Percentiles rank a stretch among this genome's conserved stretches.
These are phyloP conservation scores for Microdochium bolleyi DNA, from an alignment of 2,329 filamentous ascomycete species.

Conservation along the genomic window DNA sequence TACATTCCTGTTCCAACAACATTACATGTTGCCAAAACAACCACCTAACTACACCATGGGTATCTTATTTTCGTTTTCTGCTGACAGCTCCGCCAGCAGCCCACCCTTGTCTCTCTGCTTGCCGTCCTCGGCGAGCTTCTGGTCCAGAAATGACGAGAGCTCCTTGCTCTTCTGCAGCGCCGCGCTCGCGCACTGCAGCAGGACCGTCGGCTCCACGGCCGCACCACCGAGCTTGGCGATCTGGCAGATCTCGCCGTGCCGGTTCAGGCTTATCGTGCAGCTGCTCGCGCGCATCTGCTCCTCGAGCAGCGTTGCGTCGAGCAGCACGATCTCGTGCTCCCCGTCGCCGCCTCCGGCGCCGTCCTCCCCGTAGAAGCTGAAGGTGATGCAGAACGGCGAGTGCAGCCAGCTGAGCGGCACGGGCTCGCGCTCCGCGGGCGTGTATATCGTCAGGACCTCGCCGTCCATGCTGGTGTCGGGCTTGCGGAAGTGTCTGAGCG, in stretches of 20 bases:
- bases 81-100: conserved; percentile 67
- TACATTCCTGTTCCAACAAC: background rate
- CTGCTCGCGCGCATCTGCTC: conserved; percentile 68
- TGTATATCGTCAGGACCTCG: conserved; percentile 78
- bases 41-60: conserved; percentile 13
- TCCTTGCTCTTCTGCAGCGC: conserved; percentile 76
- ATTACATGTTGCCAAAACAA: background rate
- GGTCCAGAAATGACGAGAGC: conserved; percentile 65
- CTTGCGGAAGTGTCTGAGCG: conserved; percentile 82
- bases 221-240: conserved; percentile 84
- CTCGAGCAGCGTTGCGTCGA: conserved; percentile 68
- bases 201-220: conserved; percentile 68
- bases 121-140: conserved; percentile 67
- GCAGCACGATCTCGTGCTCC: conserved; percentile 48
- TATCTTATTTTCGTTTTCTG: conserved; percentile 61
- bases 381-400: conserved; percentile 84
- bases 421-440: conserved; percentile 76
- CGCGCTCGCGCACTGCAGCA: conserved; percentile 68
- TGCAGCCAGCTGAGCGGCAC: conserved; percentile 87
- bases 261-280: conserved; percentile 79
- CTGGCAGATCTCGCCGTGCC: conserved; percentile 84
- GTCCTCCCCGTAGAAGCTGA: conserved; percentile 72
- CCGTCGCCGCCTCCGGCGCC: background rate
- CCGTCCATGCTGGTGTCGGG: conserved; percentile 84
- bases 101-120: conserved; percentile 73